Conservation (phyloP, 352 stramenopile genomes). For the Elongisporangium undulatum region DNA sequence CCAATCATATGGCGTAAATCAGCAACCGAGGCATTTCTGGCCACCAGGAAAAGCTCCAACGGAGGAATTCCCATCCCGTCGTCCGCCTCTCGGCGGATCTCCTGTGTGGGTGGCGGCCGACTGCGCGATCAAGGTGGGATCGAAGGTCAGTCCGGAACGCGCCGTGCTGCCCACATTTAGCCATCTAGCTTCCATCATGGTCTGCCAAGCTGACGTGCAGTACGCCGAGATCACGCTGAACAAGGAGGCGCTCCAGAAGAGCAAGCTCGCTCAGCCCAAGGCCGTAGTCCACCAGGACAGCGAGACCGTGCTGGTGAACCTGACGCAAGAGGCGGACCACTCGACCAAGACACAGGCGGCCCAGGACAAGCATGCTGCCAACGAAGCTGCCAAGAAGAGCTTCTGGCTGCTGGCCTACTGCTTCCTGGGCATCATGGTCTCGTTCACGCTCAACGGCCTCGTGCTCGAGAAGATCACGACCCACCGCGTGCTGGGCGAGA, state of each 20-base stretch:
- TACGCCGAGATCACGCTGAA: conserved; percentile 60
- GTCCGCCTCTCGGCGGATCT: neutral
- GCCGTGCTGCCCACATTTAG: conserved; percentile 1
- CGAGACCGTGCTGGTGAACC: conserved; percentile 11
- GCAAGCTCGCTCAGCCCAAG: conserved; percentile 5
- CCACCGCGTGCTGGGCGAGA: conserved; percentile 72
- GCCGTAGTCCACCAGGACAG: conserved; percentile 21
- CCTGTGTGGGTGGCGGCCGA: conserved; percentile 1
- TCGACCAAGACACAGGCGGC: conserved; percentile 3
- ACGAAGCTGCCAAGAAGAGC: conserved; percentile 28
- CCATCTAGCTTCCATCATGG: conserved; percentile 21
- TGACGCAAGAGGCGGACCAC: conserved; percentile 3
- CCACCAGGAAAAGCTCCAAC: neutral
- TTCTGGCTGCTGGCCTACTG: conserved; percentile 68
- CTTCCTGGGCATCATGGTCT: conserved; percentile 80
- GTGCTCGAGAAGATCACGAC: conserved; percentile 84
- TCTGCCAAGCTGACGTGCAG: conserved; percentile 43
- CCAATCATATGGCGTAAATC: conserved; percentile 3
- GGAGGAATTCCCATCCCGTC: neutral
- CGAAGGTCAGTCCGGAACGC: conserved; percentile 5
- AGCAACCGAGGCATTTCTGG: conserved; percentile 1
- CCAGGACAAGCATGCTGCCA: conserved; percentile 1
- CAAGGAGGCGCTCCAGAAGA: conserved; percentile 20
- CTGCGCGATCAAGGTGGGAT: conserved; percentile 13
- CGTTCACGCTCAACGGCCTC: conserved; percentile 78